Base-by-base conservation (phyloP, 176 grass and related monocot species). In the Carex scoparia region DNA sequence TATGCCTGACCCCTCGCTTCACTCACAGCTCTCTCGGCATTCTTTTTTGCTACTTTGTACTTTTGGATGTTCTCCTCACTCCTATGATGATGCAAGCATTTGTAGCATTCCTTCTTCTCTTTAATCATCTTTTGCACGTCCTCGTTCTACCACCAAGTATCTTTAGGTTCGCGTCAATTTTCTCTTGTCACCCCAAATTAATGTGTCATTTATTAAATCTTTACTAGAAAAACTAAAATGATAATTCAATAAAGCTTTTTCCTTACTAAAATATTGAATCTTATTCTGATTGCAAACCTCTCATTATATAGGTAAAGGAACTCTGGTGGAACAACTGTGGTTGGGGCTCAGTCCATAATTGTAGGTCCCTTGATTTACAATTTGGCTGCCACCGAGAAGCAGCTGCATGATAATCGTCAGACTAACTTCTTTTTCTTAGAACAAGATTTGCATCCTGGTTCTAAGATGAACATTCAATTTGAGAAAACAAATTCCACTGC, bases 371-470 rank as follows among this genome's bases (percentile, higher is more conserved):
- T 91, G 65, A 0, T 4, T 0, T 97, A 97, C 79, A 7, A 0
- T 1, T 97, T 90, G 60, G 91, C 91, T 19, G 94, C 94, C 1
- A 79, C 89, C 5, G 87, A 93, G 79, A 87, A 89, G 42, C 94
- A 93, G 84, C 2, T 90, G 81, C 91, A 91, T 81, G 88, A 97
- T 86, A 90, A 94, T 79, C 90, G 84, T 79, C 76, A 42, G 62
- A 65, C 79, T n/a, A 82, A 86, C 35, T 89, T 97, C 42, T 94
- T 97, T 86, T 93, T 97, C 89, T 78, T 77, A 60, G 92, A 94
- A 80, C 75, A 89, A 80, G 90, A 97, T 44, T 84, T 94, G 31
- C 89, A 72, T 80, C 10, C 90, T 5, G 87, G 94, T 37, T 89
- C 71, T 27, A 92, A 86, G 92, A 69, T 94, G 84, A 84, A 76